Evolutionary conservation across 1,139 yeast species (phyloP).

Genomic region (Wickerhamomyces sp.): DNA sequence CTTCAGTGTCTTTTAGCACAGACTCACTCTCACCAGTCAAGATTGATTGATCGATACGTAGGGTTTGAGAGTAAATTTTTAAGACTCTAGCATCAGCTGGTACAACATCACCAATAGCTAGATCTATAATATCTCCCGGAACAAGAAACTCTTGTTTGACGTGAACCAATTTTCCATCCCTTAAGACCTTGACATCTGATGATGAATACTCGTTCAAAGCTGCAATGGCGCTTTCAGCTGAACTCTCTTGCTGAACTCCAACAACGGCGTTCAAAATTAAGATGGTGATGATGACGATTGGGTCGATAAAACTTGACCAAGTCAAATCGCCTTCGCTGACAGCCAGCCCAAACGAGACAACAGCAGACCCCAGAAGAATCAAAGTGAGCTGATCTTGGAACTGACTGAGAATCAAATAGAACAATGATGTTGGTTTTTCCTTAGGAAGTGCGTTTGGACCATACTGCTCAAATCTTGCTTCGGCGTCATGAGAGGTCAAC

Average conservation of each 20-base stretch:
- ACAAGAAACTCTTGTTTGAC: constrained; percentile 44
- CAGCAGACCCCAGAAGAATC: constrained; percentile 33
- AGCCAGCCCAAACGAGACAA: constrained; percentile 32
- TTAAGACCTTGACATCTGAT: constrained; percentile 38
- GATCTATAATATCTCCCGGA: constrained; percentile 70
- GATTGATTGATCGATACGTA: constrained; percentile 75
- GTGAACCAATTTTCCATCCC: constrained; percentile 35
- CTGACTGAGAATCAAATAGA: constrained; percentile 30
- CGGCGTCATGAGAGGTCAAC: constrained; percentile 12
- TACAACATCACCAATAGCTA: constrained; percentile 69
- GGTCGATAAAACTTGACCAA: constrained; percentile 33
- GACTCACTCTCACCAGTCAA: constrained; percentile 68
- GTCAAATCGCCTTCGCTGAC: constrained; percentile 27
- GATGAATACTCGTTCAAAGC: constrained; percentile 35
- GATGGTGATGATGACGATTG: constrained; percentile 33
- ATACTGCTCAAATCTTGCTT: constrained; percentile 12
- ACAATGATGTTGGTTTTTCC: constrained; percentile 31
- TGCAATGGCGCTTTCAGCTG: constrained; percentile 36
- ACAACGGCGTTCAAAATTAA: constrained; percentile 35
- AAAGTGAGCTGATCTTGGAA: constrained; percentile 34
- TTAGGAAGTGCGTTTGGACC: constrained; percentile 25
- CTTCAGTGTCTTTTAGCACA: constrained; percentile 37
- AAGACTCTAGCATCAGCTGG: constrained; percentile 72
- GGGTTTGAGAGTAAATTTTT: constrained; percentile 46
- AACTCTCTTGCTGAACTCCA: constrained; percentile 36